phyloP scores from a whole-genome alignment of 2,329 filamentous ascomycete genomes.

The Fusarium sp. region DNA sequence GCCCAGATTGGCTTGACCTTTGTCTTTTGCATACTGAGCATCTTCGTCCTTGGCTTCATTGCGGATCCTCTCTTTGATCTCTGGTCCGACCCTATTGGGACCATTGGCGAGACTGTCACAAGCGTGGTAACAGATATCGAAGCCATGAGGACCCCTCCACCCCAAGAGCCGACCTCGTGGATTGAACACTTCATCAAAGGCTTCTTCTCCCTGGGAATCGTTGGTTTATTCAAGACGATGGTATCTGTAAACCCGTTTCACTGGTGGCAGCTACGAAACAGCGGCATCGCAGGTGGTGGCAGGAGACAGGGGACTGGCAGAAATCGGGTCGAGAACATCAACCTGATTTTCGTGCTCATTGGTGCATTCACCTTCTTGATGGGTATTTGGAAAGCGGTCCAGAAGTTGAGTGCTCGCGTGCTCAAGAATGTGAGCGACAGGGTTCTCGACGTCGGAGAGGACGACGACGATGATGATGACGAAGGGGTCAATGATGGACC shows the following conservation, averaged over 20 bases:
- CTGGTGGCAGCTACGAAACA: conserved; percentile 81
- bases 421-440: conserved; percentile 84
- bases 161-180: conserved; percentile 76
- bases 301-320: conserved; percentile 77
- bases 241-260: conserved; percentile 82
- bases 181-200: conserved; percentile 89
- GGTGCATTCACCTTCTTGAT: conserved; percentile 87
- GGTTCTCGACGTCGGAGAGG: conserved; percentile 84
- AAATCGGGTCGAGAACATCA: conserved; percentile 84
- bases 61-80: conserved; percentile 94
- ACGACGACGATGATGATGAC: conserved; percentile 72
- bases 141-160: conserved; percentile 54
- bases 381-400: conserved; percentile 87
- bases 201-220: conserved; percentile 87
- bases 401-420: conserved; percentile 79
- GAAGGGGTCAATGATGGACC: conserved; percentile 56
- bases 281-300: conserved; percentile 68
- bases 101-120: conserved; percentile 68
- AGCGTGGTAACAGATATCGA: conserved; percentile 61
- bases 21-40: conserved; percentile 76
- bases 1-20: conserved; percentile 81
- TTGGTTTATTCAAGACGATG: conserved; percentile 88
- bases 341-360: conserved; percentile 83
- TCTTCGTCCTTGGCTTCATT: conserved; percentile 91
- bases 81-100: conserved; percentile 84